Conservation (phyloP, 768 basidiomycete species). For the Rubroboletus pulcherrimus region DNA sequence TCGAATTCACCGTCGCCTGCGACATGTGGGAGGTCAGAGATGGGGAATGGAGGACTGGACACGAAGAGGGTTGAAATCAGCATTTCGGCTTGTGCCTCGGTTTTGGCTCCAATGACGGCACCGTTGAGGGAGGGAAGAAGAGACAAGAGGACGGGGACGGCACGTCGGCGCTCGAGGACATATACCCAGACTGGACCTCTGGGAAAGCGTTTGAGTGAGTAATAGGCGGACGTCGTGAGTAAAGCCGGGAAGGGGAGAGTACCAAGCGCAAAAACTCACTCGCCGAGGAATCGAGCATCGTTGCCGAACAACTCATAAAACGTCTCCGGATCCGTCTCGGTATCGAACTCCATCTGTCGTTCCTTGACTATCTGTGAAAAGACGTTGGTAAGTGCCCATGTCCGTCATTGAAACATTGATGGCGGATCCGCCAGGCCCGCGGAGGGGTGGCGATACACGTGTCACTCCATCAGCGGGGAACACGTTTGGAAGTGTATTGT, state of each 20-base stretch:
- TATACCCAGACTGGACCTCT: slow-evolving; percentile 92
- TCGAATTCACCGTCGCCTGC: slow-evolving; percentile 35
- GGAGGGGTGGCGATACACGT: slow-evolving; percentile 3
- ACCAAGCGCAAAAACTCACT: slow-evolving; percentile 48
- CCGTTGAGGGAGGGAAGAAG: slow-evolving; percentile 59
- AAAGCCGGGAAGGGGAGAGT: background rate
- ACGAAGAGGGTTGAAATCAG: slow-evolving; percentile 77
- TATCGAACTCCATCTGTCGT: slow-evolving; percentile 85
- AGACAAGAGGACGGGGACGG: slow-evolving; percentile 75
- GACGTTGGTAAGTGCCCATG: slow-evolving; percentile 13
- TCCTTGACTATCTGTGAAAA: slow-evolving; percentile 72
- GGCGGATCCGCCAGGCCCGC: slow-evolving; percentile 14
- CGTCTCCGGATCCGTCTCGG: slow-evolving; percentile 75
- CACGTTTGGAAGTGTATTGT: background rate
- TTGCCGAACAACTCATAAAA: slow-evolving; percentile 78
- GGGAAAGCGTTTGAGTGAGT: slow-evolving; percentile 6
- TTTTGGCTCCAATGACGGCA: slow-evolving; percentile 70
- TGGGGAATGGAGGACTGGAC: slow-evolving; percentile 78
- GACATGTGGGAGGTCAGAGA: slow-evolving; percentile 55
- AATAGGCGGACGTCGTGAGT: slow-evolving; percentile 5
- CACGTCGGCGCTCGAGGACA: slow-evolving; percentile 77
- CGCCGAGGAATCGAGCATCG: slow-evolving; percentile 67
- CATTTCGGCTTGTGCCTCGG: slow-evolving; percentile 65
- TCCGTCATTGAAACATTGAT: slow-evolving; percentile 10
- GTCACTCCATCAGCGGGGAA: background rate